These are phyloP conservation scores for Annona squamosa DNA, from an alignment of 164 flowering plant species.

Conservation along the genomic window DNA sequence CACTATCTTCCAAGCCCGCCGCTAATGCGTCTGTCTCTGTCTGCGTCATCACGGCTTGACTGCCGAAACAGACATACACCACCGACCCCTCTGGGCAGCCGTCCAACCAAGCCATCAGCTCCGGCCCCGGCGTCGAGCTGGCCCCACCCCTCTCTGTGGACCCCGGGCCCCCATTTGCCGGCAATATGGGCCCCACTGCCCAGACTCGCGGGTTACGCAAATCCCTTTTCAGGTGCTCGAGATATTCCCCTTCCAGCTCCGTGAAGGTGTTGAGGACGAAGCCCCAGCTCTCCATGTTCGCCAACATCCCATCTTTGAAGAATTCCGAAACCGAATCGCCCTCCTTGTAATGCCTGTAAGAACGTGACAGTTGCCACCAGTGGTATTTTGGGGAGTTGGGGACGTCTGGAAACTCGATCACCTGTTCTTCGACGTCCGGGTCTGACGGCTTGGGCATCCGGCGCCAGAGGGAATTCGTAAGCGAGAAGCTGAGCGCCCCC, in stretches of 20 bases:
- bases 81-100: constrained; percentile 21
- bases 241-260: constrained; percentile 20
- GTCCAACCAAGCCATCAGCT: constrained; percentile 33
- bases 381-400: constrained; percentile 23
- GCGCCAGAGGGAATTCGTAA: constrained; percentile 11
- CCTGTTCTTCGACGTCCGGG: background rate
- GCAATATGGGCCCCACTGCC: constrained; percentile 39
- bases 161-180: background rate
- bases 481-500: constrained; percentile 13
- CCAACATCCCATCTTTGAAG: constrained; percentile 10
- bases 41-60: constrained; percentile 29
- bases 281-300: constrained; percentile 24
- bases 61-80: constrained; percentile 57
- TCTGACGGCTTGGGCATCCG: background rate
- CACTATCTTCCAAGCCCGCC: constrained; percentile 33
- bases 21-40: constrained; percentile 27
- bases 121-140: constrained; percentile 9
- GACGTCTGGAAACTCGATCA: constrained; percentile 4
- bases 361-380: constrained; percentile 12
- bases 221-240: constrained; percentile 11
- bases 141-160: constrained; percentile 12
- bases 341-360: constrained; percentile 9
- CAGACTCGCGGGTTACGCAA: constrained; percentile 25
- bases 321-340: constrained; percentile 6
- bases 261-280: constrained; percentile 24